Evolutionary conservation across 2,329 filamentous ascomycete species (phyloP), one percentile per base, ranked within the genome.

Genomic region (Penicillium verrucosum): DNA sequence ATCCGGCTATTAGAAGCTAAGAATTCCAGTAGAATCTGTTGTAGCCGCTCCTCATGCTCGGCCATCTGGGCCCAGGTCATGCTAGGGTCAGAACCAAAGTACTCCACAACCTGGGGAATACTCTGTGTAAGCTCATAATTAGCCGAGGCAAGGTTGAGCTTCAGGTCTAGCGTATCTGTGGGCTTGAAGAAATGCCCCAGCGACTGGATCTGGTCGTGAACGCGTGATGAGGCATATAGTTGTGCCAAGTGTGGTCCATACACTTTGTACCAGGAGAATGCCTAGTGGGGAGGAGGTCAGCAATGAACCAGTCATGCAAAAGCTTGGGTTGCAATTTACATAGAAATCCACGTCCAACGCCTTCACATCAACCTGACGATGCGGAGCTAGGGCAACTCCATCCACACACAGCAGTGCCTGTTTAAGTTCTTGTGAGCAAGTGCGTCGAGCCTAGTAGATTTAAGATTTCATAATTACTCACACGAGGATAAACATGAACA

Each of bases 191-290:
- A 89, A 68, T 90, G 88, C 0, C 83, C 82, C 0, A 86, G 71
- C 0, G 84, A 82, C 5, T 74, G 74, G 53, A 91, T 76, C 46
- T 80, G 71, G 16, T 80, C 66, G 58, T 88, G 84, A 0, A 84
- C 85, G 0, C 72, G 66, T 5, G 77, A 76, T 25, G 83, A 83
- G 5, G 82, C 87, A 67, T 90, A 93, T 1, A 93, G 76, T 60
- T 87, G 82, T 0, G 88, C 81, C 1, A 92, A 79, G 63, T 92
- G 89, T 1, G 89, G 89, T 0, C 89, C 89, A 67, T 89, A 92
- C 1, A 92, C 84, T 70, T 93, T 93, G 75, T 92, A 92, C 89
- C 89, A 92, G 0, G 82, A 86, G 68, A 92, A 90, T n/a, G 80
- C 75, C 68, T 70, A 23, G 36, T 41, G 36, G 32, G 14, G 29